These are phyloP conservation scores for Pelargonium australe DNA, from an alignment of 441 rosid genomes.

Conservation along the genomic window DNA sequence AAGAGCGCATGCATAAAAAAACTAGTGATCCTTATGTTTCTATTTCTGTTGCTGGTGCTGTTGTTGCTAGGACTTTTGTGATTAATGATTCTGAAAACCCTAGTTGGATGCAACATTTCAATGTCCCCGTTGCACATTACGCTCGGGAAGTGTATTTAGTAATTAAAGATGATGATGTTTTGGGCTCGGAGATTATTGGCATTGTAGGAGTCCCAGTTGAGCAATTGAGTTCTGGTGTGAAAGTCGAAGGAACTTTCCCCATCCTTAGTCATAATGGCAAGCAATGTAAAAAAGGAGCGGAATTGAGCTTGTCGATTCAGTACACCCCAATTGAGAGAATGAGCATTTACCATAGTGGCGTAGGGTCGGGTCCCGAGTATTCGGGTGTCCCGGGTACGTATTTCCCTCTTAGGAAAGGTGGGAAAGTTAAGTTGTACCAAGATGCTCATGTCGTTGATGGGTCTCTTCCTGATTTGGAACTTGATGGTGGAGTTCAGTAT, in stretches of 20 bases:
- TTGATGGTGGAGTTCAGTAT: conserved; percentile 60
- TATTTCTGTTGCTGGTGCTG: conserved; percentile 50
- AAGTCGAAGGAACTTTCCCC: conserved; percentile 60
- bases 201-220: conserved; percentile 72
- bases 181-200: conserved; percentile 87
- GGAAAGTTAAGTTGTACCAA: conserved; percentile 77
- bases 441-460: conserved; percentile 93
- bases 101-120: conserved; percentile 78
- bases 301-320: conserved; percentile 59
- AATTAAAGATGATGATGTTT: conserved; percentile 87
- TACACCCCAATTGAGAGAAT: conserved; percentile 61
- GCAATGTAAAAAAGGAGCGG: conserved; percentile 80
- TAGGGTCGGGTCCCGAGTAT: conserved; percentile 82
- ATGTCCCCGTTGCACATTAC: conserved; percentile 82
- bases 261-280: conserved; percentile 53
- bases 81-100: conserved; percentile 79
- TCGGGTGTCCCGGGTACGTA: conserved; percentile 88
- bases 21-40: conserved; percentile 97
- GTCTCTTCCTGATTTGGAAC: conserved; percentile 51
- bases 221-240: conserved; percentile 53
- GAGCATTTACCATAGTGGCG: conserved; percentile 65
- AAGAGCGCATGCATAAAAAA: conserved; percentile 28
- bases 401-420: conserved; percentile 90
- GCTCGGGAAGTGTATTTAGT: conserved; percentile 77
- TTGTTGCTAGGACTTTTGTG: conserved; percentile 75